A percentile compares a stretch with the other conserved stretches of the same genome.
Evolutionary conservation across 1,284 basidiomycete genomes (phyloP).

Genomic region (Cutaneotrichosporon spelunceum): DNA sequence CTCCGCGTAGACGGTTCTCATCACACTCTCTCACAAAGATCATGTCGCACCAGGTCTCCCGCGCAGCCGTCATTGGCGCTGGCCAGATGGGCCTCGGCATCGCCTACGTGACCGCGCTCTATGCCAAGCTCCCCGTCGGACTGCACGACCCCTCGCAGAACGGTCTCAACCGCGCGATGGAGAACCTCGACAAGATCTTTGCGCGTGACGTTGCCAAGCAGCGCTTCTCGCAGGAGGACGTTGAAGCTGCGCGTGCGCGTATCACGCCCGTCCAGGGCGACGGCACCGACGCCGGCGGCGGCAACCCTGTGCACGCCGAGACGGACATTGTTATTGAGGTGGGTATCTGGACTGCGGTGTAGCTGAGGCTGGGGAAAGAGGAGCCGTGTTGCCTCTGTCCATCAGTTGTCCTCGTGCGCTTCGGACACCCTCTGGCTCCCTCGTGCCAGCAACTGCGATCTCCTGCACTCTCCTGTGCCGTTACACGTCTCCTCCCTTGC

Average conservation of each 20-base stretch:
- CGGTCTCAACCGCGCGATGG: conserved; percentile 36
- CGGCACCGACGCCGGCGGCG: conserved; percentile 29
- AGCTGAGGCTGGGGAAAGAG: not conserved
- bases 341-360: conserved; percentile 23
- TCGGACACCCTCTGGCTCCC: too few relatives aligned
- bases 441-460: too few relatives aligned
- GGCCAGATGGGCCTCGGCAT: conserved; percentile 51
- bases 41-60: conserved; percentile 26
- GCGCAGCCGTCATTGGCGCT: conserved; percentile 46
- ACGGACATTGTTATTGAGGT: conserved; percentile 90
- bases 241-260: conserved; percentile 67
- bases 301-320: conserved; percentile 59
- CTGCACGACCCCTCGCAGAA: conserved; percentile 41
- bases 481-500: not conserved
- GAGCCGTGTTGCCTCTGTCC: too few relatives aligned
- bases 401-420: not conserved
- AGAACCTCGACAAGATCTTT: conserved; percentile 64
- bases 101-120: conserved; percentile 46
- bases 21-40: not conserved
- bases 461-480: too few relatives aligned
- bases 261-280: conserved; percentile 58
- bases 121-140: conserved; percentile 40
- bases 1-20: not conserved
- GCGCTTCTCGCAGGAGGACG: conserved; percentile 65
- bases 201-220: conserved; percentile 85